A percentile compares a stretch with the other conserved stretches of the same genome.
Evolutionary conservation across 257 asterid species (phyloP).

Genomic region (Primulina huaijiensis): DNA sequence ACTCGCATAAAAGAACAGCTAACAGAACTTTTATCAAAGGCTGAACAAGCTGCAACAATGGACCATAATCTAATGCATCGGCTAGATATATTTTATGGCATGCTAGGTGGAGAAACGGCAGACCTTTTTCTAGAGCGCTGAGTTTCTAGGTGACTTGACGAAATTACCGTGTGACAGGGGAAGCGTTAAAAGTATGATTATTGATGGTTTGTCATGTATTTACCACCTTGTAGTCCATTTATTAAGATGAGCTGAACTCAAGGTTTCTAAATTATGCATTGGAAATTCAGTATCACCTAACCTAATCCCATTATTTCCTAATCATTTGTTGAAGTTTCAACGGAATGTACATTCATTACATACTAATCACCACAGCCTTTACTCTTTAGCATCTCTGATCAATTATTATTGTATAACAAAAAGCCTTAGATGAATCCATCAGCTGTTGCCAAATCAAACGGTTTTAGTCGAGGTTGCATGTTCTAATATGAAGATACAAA

Average conservation of each 20-base stretch:
- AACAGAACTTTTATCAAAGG: background rate
- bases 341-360: background rate
- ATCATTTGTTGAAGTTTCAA: background rate
- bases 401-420: too few relatives aligned
- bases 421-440: background rate
- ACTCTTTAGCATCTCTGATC: background rate
- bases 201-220: too few relatives aligned
- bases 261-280: background rate
- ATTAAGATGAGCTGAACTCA: background rate
- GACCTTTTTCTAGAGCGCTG: background rate
- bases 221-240: background rate
- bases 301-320: background rate
- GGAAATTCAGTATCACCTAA: background rate
- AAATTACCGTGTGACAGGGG: too few relatives aligned
- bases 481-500: background rate
- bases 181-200: too few relatives aligned
- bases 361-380: background rate
- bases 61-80: background rate
- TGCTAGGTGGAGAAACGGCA: background rate
- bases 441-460: background rate
- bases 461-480: background rate
- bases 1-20: background rate
- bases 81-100: background rate
- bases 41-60: slow-evolving; percentile 1
- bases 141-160: background rate